These are phyloP conservation scores for Coemansia sp. DNA, from an alignment of 192 early-diverging fungal genomes.

Conservation along the genomic window DNA sequence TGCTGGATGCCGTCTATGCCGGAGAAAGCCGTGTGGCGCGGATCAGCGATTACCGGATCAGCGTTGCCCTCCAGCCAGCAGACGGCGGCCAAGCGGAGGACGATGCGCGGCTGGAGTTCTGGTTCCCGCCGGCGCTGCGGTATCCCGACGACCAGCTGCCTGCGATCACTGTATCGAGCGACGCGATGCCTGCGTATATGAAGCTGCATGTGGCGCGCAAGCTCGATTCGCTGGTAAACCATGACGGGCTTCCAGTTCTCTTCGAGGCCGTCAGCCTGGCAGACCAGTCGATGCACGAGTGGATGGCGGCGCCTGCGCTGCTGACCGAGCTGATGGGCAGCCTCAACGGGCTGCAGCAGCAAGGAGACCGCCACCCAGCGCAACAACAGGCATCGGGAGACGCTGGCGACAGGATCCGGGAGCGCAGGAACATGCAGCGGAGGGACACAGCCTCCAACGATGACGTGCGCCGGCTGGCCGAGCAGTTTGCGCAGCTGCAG, in stretches of 20 bases:
- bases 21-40: slow-evolving; percentile 21
- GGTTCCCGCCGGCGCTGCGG: slow-evolving; percentile 57
- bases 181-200: slow-evolving; percentile 72
- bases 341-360: too few relatives aligned
- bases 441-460: background rate
- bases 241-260: slow-evolving; percentile 53
- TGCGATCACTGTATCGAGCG: slow-evolving; percentile 63
- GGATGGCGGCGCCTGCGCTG: slow-evolving; percentile 32
- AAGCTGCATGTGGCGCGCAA: slow-evolving; percentile 60
- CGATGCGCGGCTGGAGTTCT: slow-evolving; percentile 62
- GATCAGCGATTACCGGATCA: slow-evolving; percentile 2
- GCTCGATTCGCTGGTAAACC: slow-evolving; percentile 28
- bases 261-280: slow-evolving; percentile 64
- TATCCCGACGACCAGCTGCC: slow-evolving; percentile 73
- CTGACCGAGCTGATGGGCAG: slow-evolving; percentile 27
- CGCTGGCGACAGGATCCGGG: too few relatives aligned
- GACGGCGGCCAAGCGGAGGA: background rate
- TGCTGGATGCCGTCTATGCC: slow-evolving; percentile 31
- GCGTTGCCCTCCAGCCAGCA: slow-evolving; percentile 15
- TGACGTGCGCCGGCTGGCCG: slow-evolving; percentile 12
- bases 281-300: slow-evolving; percentile 50
- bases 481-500: slow-evolving; percentile 21
- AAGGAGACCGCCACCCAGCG: too few relatives aligned
- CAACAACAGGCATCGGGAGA: too few relatives aligned
- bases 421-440: background rate